These are phyloP conservation scores for Galeopsis tetrahit DNA, from an alignment of 257 asterid species.

Conservation along the genomic window DNA sequence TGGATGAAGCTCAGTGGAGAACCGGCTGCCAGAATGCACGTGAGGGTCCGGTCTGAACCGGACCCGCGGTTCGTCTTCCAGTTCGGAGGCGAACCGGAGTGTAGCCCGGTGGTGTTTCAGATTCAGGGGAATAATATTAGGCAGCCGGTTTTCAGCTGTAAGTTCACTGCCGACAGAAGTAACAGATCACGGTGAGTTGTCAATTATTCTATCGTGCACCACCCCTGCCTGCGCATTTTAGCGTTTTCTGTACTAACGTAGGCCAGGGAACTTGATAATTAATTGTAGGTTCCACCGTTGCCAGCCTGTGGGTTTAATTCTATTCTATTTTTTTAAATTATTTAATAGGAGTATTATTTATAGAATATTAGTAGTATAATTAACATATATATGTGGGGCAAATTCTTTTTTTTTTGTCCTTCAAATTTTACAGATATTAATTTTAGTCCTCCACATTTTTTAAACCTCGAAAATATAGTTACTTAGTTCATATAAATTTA, in stretches of 20 bases:
- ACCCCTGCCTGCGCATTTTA: conserved; percentile 28
- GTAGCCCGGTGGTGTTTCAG: conserved; percentile 90
- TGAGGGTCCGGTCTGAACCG: conserved; percentile 74
- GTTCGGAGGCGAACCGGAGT: conserved; percentile 92
- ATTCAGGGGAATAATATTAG: conserved; percentile 68
- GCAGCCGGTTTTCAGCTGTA: conserved; percentile 96
- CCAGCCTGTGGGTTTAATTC: conserved; percentile 11
- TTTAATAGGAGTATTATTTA: neutral
- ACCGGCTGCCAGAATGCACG: conserved; percentile 59
- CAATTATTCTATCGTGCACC: neutral
- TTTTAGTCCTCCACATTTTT: no score
- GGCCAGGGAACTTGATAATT: conserved; percentile 25
- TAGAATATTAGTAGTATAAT: no score
- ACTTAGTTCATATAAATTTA: no score
- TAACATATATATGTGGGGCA: no score
- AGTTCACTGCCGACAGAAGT: conserved; percentile 79
- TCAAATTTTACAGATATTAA: no score
- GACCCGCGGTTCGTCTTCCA: conserved; percentile 90
- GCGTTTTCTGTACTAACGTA: conserved; percentile 35
- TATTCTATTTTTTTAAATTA: neutral
- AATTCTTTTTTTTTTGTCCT: no score
- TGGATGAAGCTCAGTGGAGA: conserved; percentile 72
- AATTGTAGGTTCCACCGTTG: conserved; percentile 30
- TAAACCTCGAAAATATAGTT: no score
- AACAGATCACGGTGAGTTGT: conserved; percentile 76